These are phyloP conservation scores for Ambrosiella cleistominuta DNA, from an alignment of 2,329 filamentous ascomycete species.

Conservation along the genomic window DNA sequence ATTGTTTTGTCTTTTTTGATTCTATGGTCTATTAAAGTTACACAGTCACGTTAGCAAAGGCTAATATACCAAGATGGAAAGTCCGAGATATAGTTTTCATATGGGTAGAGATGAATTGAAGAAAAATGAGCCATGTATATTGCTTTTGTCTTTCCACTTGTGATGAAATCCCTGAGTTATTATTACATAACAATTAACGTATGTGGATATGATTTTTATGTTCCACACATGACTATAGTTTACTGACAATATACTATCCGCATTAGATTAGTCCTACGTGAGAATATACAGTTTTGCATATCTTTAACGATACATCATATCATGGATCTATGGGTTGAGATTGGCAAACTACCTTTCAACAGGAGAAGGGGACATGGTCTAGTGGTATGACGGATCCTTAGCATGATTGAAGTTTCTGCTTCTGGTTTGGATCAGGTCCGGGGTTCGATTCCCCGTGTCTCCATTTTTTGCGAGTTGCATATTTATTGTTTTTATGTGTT, in stretches of 20 bases:
- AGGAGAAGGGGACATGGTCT: slow-evolving; percentile 5
- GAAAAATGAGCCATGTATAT: not conserved
- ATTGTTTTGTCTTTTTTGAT: not conserved
- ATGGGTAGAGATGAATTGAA: not conserved
- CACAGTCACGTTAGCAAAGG: not conserved
- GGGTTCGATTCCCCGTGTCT: slow-evolving; percentile 13
- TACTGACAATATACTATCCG: not conserved
- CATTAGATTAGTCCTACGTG: not conserved
- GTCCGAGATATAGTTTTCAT: not conserved
- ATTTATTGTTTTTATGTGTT: not conserved
- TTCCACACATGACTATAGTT: not conserved
- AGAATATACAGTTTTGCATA: not conserved
- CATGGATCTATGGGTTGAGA: not conserved
- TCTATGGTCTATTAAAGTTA: not conserved
- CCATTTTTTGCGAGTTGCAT: not conserved
- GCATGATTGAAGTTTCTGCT: not conserved
- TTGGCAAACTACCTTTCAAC: not conserved
- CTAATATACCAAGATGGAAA: no score
- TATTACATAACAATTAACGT: not conserved
- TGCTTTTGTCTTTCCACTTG: not conserved
- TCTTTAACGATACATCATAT: not conserved
- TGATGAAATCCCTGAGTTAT: not conserved
- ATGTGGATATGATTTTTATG: not conserved
- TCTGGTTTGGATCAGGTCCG: slow-evolving; percentile 11
- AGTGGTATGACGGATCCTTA: slow-evolving; percentile 11